Evolutionary conservation across 2,329 filamentous ascomycete species (phyloP).

Genomic region (Penicillium sp.): DNA sequence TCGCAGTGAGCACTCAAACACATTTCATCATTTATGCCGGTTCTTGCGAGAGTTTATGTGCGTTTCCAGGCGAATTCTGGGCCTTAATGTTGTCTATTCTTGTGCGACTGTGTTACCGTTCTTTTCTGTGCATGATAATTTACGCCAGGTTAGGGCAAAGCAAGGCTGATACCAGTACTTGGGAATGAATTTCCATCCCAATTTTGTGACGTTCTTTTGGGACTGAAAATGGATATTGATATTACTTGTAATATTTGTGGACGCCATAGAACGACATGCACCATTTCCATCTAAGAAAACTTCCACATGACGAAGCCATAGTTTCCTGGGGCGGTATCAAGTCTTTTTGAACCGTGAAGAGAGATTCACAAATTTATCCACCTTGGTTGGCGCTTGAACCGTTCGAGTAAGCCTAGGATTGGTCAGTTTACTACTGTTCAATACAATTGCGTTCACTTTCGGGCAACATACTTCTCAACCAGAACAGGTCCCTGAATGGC

Average conservation of each 20-base stretch:
- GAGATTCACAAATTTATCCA: conserved; percentile 66
- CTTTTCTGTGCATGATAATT: conserved; percentile 2
- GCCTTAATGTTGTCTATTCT: conserved; percentile 7
- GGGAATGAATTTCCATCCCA: neutral
- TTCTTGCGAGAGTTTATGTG: conserved; percentile 12
- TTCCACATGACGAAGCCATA: too few species aligned
- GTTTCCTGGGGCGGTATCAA: conserved; percentile 29
- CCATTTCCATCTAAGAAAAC: neutral
- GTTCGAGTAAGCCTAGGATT: conserved; percentile 60
- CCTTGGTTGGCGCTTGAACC: conserved; percentile 57
- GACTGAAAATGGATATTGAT: conserved; percentile 7
- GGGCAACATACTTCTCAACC: conserved; percentile 73
- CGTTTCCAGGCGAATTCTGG: conserved; percentile 18
- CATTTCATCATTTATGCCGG: conserved; percentile 4
- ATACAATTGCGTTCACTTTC: neutral
- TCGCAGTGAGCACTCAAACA: too few species aligned
- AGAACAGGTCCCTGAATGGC: conserved; percentile 82
- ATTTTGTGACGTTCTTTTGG: neutral
- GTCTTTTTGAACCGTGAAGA: conserved; percentile 70
- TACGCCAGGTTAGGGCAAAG: conserved; percentile 3
- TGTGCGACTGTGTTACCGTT: conserved; percentile 4
- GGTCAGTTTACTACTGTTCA: conserved; percentile 19
- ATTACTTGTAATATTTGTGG: conserved; percentile 1
- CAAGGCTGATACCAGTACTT: conserved; percentile 3
- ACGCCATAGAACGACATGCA: conserved; percentile 3